phyloP scores from a whole-genome alignment of 768 basidiomycete genomes.

The Xerocomellus intermedius region DNA sequence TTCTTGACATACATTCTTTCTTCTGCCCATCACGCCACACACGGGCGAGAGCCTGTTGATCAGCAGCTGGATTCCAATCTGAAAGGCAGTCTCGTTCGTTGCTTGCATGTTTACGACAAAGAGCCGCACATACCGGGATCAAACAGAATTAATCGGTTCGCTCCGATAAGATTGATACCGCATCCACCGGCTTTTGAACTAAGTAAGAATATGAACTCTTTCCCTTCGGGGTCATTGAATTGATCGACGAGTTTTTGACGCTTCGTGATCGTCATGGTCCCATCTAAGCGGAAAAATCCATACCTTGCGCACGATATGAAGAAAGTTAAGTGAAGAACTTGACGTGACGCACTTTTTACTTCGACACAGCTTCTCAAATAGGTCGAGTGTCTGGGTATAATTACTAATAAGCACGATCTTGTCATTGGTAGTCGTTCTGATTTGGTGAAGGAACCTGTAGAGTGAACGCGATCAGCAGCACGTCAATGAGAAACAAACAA shows the following conservation, averaged over 20 bases:
- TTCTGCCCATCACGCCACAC: conserved; percentile 99
- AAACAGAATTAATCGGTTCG: conserved; percentile 92
- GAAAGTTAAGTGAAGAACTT: background rate
- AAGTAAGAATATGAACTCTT: conserved; percentile 91
- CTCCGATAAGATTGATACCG: conserved; percentile 96
- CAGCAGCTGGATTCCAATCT: conserved; percentile 99
- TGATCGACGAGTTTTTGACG: conserved; percentile 95
- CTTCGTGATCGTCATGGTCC: conserved; percentile 89
- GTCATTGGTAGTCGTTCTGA: conserved; percentile 79
- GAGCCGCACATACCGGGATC: conserved; percentile 69
- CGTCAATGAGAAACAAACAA: background rate
- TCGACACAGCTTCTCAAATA: conserved; percentile 87
- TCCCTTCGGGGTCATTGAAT: conserved; percentile 90
- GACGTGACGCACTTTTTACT: conserved; percentile 64
- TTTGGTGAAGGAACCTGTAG: conserved; percentile 77
- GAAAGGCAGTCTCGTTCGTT: background rate
- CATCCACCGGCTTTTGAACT: conserved; percentile 96
- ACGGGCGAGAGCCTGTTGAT: conserved; percentile 96
- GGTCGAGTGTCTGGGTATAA: conserved; percentile 91
- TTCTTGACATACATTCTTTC: conserved; percentile 81
- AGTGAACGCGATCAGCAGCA: background rate
- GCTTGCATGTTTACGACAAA: background rate
- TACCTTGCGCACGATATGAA: conserved; percentile 52
- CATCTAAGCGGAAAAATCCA: conserved; percentile 88
- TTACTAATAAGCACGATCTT: conserved; percentile 98